Base-by-base conservation (phyloP, 352 stramenopile species). In the Pythium biforme region DNA sequence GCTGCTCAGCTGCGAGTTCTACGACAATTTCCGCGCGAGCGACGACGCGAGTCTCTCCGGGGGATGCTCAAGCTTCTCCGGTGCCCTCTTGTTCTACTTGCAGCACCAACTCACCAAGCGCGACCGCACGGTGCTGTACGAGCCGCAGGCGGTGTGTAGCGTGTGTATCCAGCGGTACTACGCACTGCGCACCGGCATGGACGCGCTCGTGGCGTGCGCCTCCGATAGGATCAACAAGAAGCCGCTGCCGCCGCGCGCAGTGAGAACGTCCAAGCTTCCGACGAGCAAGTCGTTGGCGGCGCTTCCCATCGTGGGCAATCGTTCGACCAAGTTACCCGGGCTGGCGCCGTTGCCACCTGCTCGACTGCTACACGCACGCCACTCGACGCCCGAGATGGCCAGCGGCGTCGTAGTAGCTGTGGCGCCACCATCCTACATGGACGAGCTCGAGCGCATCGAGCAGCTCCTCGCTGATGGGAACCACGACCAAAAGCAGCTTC, bases 1-100 rank as follows among this genome's bases (percentile, higher is more conserved):
- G 29, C 9, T 89, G 22, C 68, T 83, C 29, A 88, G 77, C 62
- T 90, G 81, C 47, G 77, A 87, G 29, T 90, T 90, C 41, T 84
- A 74, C 62, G 72, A 88, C 26, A 64, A 74, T 37, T 86, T 76
- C 59, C 58, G 71, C 23, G 64, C 41, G 5, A 68, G 63, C 10
- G 58, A 70, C 19, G 76, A 86, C 56, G 66, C 78, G 56, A 88
- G 79, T 39, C 53, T 86, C 33, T 71, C 61, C 20, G 73, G 65
- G 19, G 79, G 81, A 19, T 85, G 77, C 34, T 54, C 31, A 0
- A 68, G 75, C 46, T 80, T 88, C 14, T 41, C 54, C 10, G 37
- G 57, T 14, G 73, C 75, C 6, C 67, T 88, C n/a, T 48, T 54
- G 22, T 88, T 88, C 59, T 73, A 86, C 34, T 55, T 90, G 48